A percentile compares a stretch with the other conserved stretches of the same genome.
phyloP scores from a whole-genome alignment of 78 protist genomes.

The Diacronema lutheri region DNA sequence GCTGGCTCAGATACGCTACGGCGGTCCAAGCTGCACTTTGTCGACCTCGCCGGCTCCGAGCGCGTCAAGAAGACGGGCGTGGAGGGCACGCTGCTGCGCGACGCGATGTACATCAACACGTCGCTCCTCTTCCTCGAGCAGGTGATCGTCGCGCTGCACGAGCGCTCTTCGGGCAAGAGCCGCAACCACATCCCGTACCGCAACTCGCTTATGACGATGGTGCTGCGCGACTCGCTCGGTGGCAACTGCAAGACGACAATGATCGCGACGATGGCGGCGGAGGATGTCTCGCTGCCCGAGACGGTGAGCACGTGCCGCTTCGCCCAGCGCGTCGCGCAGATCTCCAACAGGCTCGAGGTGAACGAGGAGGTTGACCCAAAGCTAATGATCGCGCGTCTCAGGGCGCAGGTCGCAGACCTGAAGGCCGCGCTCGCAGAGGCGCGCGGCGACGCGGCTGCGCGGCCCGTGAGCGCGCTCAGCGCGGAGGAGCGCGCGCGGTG shows the following conservation, averaged over 20 bases:
- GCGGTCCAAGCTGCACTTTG: neutral
- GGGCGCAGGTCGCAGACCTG: neutral
- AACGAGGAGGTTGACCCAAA: slow-evolving; percentile 71
- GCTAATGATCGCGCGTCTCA: slow-evolving; percentile 39
- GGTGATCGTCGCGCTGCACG: slow-evolving; percentile 42
- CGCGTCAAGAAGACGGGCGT: slow-evolving; percentile 15
- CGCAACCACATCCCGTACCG: slow-evolving; percentile 72
- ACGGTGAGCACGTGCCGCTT: slow-evolving; percentile 26
- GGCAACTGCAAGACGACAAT: slow-evolving; percentile 79
- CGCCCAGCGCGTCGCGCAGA: slow-evolving; percentile 58
- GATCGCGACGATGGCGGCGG: slow-evolving; percentile 51
- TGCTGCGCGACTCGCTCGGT: slow-evolving; percentile 72
- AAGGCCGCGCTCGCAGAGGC: neutral
- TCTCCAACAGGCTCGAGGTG: slow-evolving; percentile 39
- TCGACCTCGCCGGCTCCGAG: slow-evolving; percentile 54
- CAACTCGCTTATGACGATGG: slow-evolving; percentile 68
- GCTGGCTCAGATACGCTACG: neutral
- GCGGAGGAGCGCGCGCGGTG: neutral
- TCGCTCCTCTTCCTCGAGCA: slow-evolving; percentile 67
- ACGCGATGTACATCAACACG: slow-evolving; percentile 61
- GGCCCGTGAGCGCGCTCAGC: neutral
- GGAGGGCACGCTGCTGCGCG: slow-evolving; percentile 11
- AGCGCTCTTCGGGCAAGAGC: neutral
- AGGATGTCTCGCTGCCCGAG: neutral
- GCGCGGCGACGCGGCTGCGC: neutral